Base-by-base conservation (phyloP, 352 stramenopile genomes). In the Phytophthora brassicae region DNA sequence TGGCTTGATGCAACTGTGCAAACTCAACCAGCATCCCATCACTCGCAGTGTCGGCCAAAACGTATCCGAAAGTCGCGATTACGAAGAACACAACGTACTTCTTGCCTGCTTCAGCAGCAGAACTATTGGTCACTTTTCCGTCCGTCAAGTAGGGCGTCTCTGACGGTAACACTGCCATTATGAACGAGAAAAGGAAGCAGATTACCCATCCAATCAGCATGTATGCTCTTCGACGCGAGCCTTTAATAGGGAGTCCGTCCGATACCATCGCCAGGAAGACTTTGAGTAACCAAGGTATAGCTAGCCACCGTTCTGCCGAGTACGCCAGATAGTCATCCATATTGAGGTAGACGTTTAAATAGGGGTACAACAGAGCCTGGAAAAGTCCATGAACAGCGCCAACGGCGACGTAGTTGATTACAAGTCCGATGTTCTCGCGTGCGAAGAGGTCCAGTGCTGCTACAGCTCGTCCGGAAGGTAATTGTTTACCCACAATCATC, bases 331-430 rank as follows among this genome's bases (percentile, higher is more conserved):
- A 88, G 56, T 86, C 79, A 31, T 77, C 69, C 76, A 89, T 84
- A 65, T 91, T 89, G 22, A 91, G 62, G 58, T 88, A 89, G 20
- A 83, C 74, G 46, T 88, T 89, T 57, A 92, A 62, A 44, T 87
- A 88, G 36, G 83, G 80, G 28, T 92, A 92, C 45, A 77, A 38
- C 13, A 86, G 24, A 19, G 75, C 61, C 57, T 86, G 77, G 26
- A 88, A 67, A 8, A 90, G 64, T n/a, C 70, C 83, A 22, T 89
- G 70, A 0, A 84, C 56, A 29, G 70, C 58, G 6, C 83, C 83
- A 8, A 89, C 54, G 6, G 72, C 69, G 3, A 74, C 62, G 53
- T 87, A 89, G 61, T 88, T 87, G 24, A 81, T 54, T 12, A 87
- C 47, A 0, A 92, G 59, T 3, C 74, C 80, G 3, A 83, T 33